These are phyloP conservation scores for Solanum arcanum DNA, from an alignment of 257 asterid species.

Conservation along the genomic window DNA sequence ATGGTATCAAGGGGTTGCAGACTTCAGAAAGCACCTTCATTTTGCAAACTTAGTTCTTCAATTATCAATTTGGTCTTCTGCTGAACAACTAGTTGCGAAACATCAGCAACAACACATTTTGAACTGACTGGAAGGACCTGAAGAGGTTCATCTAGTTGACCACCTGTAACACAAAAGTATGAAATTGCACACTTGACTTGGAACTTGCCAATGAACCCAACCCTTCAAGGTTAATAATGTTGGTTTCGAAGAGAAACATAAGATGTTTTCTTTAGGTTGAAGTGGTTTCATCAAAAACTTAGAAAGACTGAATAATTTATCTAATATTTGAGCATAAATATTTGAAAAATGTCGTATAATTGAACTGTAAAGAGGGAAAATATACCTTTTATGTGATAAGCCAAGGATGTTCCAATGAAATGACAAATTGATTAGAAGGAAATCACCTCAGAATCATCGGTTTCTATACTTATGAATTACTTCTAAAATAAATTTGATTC, in stretches of 20 bases:
- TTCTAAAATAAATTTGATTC: background rate
- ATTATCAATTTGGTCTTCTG: slow-evolving; percentile 2
- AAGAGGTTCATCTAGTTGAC: slow-evolving; percentile 11
- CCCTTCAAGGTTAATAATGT: background rate
- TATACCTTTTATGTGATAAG: background rate
- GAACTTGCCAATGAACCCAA: background rate
- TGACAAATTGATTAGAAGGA: background rate
- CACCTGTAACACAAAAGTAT: slow-evolving; percentile 8
- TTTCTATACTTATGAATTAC: background rate
- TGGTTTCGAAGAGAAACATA: background rate
- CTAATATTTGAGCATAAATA: background rate
- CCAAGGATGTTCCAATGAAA: background rate
- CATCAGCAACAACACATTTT: slow-evolving; percentile 7
- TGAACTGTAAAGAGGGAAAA: background rate
- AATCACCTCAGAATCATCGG: background rate
- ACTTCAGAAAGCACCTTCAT: slow-evolving; percentile 31
- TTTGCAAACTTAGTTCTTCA: slow-evolving; percentile 10
- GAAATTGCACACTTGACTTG: background rate
- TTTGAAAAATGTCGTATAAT: background rate
- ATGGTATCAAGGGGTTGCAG: background rate
- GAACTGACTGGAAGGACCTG: background rate
- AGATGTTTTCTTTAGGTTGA: background rate
- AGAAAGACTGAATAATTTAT: background rate
- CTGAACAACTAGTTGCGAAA: slow-evolving; percentile 7
- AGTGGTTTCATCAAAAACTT: background rate